A percentile compares a stretch with the other conserved stretches of the same genome.
Evolutionary conservation across 345 rosid species (phyloP).

Genomic region (Orychophragmus violaceus): DNA sequence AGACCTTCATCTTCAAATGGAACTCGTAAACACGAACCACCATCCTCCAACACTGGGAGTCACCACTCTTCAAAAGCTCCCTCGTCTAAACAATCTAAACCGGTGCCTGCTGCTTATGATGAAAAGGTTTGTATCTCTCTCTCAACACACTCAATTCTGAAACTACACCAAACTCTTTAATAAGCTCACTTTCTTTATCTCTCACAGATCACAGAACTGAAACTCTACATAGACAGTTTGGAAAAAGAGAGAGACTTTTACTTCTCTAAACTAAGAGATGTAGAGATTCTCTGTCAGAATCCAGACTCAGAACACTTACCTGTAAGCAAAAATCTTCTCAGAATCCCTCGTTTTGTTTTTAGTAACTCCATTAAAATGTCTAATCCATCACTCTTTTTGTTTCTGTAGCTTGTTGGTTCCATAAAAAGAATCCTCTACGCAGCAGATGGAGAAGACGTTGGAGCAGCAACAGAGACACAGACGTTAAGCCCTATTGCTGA

Average conservation of each 20-base stretch:
- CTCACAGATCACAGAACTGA: conserved; percentile 81
- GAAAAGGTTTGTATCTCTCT: conserved; percentile 57
- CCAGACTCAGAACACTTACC: conserved; percentile 60
- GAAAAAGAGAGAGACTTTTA: conserved; percentile 98
- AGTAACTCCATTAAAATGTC: not conserved
- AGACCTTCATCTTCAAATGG: conserved; percentile 55
- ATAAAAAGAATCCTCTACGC: conserved; percentile 77
- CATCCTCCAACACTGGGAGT: conserved; percentile 41
- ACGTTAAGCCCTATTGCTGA: conserved; percentile 81
- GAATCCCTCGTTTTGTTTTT: not conserved
- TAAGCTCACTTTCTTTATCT: not conserved
- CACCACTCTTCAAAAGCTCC: conserved; percentile 46
- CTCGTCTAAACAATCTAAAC: conserved; percentile 40
- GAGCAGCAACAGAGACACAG: conserved; percentile 47
- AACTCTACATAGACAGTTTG: conserved; percentile 86
- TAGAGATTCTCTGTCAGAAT: conserved; percentile 81
- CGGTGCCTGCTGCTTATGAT: conserved; percentile 65
- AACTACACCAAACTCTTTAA: not conserved
- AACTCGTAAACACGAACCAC: conserved; percentile 47
- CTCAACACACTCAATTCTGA: not conserved
- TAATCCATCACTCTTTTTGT: not conserved
- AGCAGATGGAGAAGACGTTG: conserved; percentile 58
- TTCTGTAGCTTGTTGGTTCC: conserved; percentile 66
- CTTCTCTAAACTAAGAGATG: conserved; percentile 79
- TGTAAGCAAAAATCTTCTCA: conserved; percentile 33